These are phyloP conservation scores for Podospora australis DNA, from an alignment of 495 filamentous ascomycete species.

Conservation along the genomic window DNA sequence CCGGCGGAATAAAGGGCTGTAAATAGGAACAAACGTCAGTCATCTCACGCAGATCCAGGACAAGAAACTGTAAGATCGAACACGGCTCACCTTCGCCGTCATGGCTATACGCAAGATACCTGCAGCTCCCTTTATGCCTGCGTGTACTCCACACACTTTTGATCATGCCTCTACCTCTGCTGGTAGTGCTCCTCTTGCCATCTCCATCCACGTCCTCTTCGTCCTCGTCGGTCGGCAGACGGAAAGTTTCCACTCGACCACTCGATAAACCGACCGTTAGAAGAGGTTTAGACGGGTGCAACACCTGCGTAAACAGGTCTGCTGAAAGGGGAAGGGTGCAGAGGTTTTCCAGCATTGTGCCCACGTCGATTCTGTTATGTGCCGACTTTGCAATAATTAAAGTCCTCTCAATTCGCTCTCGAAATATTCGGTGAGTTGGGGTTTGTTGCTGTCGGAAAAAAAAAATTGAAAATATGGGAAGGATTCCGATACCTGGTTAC, in stretches of 20 bases:
- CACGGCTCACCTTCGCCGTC: constrained; percentile 56
- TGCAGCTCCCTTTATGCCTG: constrained; percentile 88
- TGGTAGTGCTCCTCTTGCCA: constrained; percentile 32
- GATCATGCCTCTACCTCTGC: constrained; percentile 64
- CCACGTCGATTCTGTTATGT: background rate
- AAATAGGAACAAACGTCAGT: constrained; percentile 12
- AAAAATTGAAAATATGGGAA: background rate
- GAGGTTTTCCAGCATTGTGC: constrained; percentile 68
- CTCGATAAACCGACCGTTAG: constrained; percentile 77
- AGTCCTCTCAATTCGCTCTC: no score
- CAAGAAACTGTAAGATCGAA: background rate
- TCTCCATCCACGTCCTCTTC: constrained; percentile 37
- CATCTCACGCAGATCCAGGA: background rate
- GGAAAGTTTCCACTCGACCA: constrained; percentile 82
- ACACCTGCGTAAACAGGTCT: constrained; percentile 82
- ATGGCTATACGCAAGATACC: constrained; percentile 65
- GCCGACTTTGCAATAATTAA: constrained; percentile 1
- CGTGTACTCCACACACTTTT: constrained; percentile 81
- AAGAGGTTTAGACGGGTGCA: constrained; percentile 77
- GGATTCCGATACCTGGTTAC: background rate
- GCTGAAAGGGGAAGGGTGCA: constrained; percentile 81
- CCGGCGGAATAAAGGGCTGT: constrained; percentile 77
- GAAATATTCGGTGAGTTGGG: no score
- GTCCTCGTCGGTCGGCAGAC: constrained; percentile 58
- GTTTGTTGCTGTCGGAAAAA: background rate